Conservation (phyloP, 805 yeast genomes). For the Pichia nanzhaoensis region DNA sequence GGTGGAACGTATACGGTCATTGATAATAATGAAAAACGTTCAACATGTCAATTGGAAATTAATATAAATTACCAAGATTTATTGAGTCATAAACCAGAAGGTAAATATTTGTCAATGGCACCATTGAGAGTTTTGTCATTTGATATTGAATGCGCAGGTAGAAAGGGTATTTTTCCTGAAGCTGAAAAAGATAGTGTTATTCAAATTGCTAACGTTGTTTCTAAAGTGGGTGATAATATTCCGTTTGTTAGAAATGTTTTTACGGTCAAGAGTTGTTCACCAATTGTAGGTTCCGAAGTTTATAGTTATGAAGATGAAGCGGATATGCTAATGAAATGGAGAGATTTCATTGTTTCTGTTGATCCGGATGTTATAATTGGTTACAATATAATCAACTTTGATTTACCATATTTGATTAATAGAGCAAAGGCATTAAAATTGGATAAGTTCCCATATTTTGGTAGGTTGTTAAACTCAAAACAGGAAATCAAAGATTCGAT, state of each 20-base stretch:
- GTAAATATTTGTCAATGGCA: slow-evolving; percentile 88
- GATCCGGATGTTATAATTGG: slow-evolving; percentile 98
- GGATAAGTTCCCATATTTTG: slow-evolving; percentile 73
- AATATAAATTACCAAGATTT: slow-evolving; percentile 60
- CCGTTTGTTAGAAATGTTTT: slow-evolving; percentile 95
- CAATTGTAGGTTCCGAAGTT: slow-evolving; percentile 90
- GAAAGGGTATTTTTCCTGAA: slow-evolving; percentile 95
- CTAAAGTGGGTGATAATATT: slow-evolving; percentile 69
- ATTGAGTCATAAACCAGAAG: slow-evolving; percentile 80
- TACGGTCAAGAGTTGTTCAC: slow-evolving; percentile 84
- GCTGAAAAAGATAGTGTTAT: slow-evolving; percentile 90
- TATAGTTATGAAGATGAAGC: slow-evolving; percentile 67
- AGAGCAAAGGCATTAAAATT: slow-evolving; percentile 73
- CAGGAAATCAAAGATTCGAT: slow-evolving; percentile 78
- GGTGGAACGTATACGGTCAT: slow-evolving; percentile 55
- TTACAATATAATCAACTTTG: slow-evolving; percentile 90
- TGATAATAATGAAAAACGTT: slow-evolving; percentile 34
- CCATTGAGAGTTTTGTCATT: slow-evolving; percentile 90
- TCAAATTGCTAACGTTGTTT: slow-evolving; percentile 94
- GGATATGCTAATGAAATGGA: slow-evolving; percentile 83
- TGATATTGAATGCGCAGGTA: slow-evolving; percentile 98
- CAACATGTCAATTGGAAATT: slow-evolving; percentile 85
- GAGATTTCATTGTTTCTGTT: slow-evolving; percentile 69
- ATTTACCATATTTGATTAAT: slow-evolving; percentile 85
- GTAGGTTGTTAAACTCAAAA: slow-evolving; percentile 58